These are phyloP conservation scores for Niveomyces coronatus DNA, from an alignment of 2,329 filamentous ascomycete species.

Conservation along the genomic window DNA sequence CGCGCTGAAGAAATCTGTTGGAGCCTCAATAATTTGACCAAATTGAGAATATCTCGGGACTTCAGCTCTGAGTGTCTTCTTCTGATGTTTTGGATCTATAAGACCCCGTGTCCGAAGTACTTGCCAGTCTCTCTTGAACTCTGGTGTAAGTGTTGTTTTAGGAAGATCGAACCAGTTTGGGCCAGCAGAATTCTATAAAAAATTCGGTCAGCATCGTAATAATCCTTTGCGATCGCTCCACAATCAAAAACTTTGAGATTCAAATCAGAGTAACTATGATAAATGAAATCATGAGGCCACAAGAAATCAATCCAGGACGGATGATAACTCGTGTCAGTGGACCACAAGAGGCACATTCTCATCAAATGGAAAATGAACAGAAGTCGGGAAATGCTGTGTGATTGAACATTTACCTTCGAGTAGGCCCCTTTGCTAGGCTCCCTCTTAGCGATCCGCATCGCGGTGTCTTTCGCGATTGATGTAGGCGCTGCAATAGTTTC, in stretches of 20 bases:
- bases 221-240: not conserved
- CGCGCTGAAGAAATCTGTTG: conserved; percentile 75
- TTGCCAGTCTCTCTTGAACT: conserved; percentile 83
- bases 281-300: conserved; percentile 47
- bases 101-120: conserved; percentile 81
- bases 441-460: too few species aligned
- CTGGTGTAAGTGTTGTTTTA: conserved; percentile 70
- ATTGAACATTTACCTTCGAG: not conserved
- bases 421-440: too few species aligned
- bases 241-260: conserved; percentile 11
- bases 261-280: conserved; percentile 67
- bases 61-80: conserved; percentile 64
- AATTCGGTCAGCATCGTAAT: too few species aligned
- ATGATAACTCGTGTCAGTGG: conserved; percentile 28
- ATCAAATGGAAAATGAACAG: conserved; percentile 26
- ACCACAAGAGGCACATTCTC: conserved; percentile 28
- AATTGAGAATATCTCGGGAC: conserved; percentile 76
- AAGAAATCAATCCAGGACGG: conserved; percentile 38
- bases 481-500: too few species aligned
- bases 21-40: conserved; percentile 78
- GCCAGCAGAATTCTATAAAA: conserved; percentile 53
- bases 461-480: too few species aligned
- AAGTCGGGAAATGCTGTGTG: not conserved
- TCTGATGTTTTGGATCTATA: conserved; percentile 86
- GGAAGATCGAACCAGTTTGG: conserved; percentile 81